These are phyloP conservation scores for Hirschioporus abietinus DNA, from an alignment of 768 basidiomycete genomes.

Conservation along the genomic window DNA sequence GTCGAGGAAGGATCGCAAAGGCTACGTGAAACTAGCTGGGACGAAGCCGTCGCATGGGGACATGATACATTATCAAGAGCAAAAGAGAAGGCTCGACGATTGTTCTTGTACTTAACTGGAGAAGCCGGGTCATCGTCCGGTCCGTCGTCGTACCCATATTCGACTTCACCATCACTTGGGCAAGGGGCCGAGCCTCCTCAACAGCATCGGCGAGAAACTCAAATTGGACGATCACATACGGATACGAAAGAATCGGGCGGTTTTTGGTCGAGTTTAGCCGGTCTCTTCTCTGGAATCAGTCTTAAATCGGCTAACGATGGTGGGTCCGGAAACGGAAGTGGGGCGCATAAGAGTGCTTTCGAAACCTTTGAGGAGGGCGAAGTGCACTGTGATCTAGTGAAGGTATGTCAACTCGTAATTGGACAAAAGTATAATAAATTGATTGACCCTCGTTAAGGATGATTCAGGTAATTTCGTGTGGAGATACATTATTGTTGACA, in stretches of 20 bases:
- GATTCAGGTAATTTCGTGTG: slow-evolving; percentile 73
- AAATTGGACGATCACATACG: slow-evolving; percentile 5
- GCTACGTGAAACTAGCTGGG: neutral
- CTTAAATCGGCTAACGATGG: slow-evolving; percentile 18
- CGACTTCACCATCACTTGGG: slow-evolving; percentile 27
- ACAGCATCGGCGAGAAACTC: slow-evolving; percentile 23
- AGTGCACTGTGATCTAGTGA: slow-evolving; percentile 73
- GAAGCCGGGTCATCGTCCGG: slow-evolving; percentile 34
- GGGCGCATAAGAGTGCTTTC: neutral
- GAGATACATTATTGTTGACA: slow-evolving; percentile 71
- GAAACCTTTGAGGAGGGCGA: slow-evolving; percentile 63
- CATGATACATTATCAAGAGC: neutral
- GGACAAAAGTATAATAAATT: neutral
- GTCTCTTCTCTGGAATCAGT: slow-evolving; percentile 64
- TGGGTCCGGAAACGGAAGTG: neutral
- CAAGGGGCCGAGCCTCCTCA: slow-evolving; percentile 19
- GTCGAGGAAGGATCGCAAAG: neutral
- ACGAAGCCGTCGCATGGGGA: slow-evolving; percentile 2
- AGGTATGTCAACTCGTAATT: slow-evolving; percentile 39
- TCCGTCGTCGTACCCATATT: neutral
- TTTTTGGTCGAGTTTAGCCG: slow-evolving; percentile 51
- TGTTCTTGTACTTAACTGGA: slow-evolving; percentile 74
- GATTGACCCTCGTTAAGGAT: slow-evolving; percentile 40
- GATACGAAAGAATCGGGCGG: slow-evolving; percentile 28
- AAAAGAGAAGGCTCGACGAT: slow-evolving; percentile 30